These are phyloP conservation scores for Laburnicola sp. DNA, from an alignment of 2,329 filamentous ascomycete species.

Conservation along the genomic window DNA sequence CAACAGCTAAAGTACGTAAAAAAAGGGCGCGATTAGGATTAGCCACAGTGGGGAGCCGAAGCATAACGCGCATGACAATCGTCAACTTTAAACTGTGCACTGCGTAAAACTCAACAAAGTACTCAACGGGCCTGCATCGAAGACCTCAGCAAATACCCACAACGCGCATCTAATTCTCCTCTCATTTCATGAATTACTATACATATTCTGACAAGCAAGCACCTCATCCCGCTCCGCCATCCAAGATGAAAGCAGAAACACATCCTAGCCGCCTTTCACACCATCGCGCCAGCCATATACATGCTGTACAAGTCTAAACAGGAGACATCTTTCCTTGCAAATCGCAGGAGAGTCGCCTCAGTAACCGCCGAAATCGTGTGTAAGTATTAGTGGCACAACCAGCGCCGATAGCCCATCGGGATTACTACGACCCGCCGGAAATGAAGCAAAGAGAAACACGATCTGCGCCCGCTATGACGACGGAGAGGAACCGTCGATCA, in stretches of 20 bases:
- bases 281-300: constrained; percentile 4
- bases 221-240: not conserved
- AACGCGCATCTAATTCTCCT: too few species aligned
- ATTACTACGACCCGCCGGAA: constrained; percentile 3
- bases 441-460: constrained; percentile 20
- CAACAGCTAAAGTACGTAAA: too few species aligned
- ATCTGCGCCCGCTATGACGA: constrained; percentile 38
- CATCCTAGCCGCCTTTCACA: not conserved
- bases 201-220: constrained; percentile 20
- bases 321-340: not conserved
- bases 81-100: too few species aligned
- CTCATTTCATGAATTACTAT: constrained; percentile 19
- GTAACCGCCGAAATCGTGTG: not conserved
- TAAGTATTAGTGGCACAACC: not conserved
- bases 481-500: constrained; percentile 16
- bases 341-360: not conserved
- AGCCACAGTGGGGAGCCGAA: too few species aligned
- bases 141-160: too few species aligned
- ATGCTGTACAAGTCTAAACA: constrained; percentile 13
- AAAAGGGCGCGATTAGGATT: too few species aligned
- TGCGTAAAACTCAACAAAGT: too few species aligned
- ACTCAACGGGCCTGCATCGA: too few species aligned
- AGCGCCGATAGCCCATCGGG: constrained; percentile 4
- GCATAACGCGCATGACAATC: too few species aligned
- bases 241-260: constrained; percentile 6